Evolutionary conservation across 2,329 filamentous ascomycete genomes (phyloP).

Genomic region (Aureobasidium leucospermi): DNA sequence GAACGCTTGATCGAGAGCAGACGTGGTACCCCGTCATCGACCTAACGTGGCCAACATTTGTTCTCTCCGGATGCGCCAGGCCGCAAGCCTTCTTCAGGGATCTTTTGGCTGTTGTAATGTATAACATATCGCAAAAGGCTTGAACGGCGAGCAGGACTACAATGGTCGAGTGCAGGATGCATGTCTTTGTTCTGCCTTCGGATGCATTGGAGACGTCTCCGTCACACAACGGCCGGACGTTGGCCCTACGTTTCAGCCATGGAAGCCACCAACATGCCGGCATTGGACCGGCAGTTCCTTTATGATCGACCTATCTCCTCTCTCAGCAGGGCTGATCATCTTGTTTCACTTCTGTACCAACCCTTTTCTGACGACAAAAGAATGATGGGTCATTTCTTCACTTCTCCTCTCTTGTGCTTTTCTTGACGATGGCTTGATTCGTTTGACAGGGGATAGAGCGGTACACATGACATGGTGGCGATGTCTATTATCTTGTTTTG

Average conservation of each 20-base stretch:
- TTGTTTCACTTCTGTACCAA: background rate
- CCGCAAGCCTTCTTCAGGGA: background rate
- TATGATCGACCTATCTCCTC: background rate
- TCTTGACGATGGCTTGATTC: background rate
- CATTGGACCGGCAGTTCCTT: background rate
- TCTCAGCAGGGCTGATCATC: background rate
- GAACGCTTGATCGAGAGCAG: slow-evolving; percentile 62
- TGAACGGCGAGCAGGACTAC: background rate
- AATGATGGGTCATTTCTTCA: background rate
- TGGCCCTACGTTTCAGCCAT: background rate
- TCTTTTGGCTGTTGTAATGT: background rate
- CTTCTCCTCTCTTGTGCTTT: background rate
- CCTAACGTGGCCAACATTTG: no score
- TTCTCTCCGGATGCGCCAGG: background rate
- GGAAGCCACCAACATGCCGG: background rate
- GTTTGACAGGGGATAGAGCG: background rate
- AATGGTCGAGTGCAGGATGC: no score
- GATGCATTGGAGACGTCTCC: background rate
- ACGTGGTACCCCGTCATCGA: background rate
- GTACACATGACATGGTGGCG: background rate
- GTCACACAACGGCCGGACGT: background rate
- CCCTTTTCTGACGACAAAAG: background rate
- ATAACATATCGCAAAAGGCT: background rate
- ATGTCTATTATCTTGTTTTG: background rate
- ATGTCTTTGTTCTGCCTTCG: no score